Conservation (phyloP, 306 rosid genomes). For the Dryas alaskensis region DNA sequence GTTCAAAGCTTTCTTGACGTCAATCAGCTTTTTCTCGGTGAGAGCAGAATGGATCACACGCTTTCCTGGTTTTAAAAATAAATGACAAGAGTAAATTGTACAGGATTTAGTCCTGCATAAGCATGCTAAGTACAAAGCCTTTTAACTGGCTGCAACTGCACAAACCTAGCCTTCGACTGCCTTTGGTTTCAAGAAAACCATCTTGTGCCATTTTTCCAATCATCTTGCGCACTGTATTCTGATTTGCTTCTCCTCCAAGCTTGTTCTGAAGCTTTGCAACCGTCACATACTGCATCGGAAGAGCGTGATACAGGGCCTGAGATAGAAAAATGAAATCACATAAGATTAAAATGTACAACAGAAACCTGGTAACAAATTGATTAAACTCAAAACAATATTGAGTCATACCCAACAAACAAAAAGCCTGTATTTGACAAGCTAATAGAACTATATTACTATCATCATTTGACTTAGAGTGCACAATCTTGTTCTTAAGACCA, state of each 20-base stretch:
- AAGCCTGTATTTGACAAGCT: neutral
- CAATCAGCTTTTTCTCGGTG: conserved; percentile 60
- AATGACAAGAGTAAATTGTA: neutral
- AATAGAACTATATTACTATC: neutral
- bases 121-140: neutral
- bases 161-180: conserved; percentile 72
- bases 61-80: conserved; percentile 49
- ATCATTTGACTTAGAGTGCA: neutral
- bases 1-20: conserved; percentile 64
- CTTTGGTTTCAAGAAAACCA: conserved; percentile 76
- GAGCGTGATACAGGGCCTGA: conserved; percentile 83
- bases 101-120: neutral
- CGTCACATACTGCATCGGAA: conserved; percentile 70
- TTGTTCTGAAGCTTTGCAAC: conserved; percentile 66
- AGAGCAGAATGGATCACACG: conserved; percentile 77
- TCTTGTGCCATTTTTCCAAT: conserved; percentile 70
- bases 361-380: neutral
- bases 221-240: conserved; percentile 58
- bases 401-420: neutral
- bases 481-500: neutral
- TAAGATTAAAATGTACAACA: neutral
- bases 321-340: conserved; percentile 13
- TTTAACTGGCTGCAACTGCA: neutral
- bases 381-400: neutral
- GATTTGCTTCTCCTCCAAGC: conserved; percentile 73